Conservation (phyloP, 2,329 filamentous ascomycete genomes). For the Geosmithia putterillii region DNA sequence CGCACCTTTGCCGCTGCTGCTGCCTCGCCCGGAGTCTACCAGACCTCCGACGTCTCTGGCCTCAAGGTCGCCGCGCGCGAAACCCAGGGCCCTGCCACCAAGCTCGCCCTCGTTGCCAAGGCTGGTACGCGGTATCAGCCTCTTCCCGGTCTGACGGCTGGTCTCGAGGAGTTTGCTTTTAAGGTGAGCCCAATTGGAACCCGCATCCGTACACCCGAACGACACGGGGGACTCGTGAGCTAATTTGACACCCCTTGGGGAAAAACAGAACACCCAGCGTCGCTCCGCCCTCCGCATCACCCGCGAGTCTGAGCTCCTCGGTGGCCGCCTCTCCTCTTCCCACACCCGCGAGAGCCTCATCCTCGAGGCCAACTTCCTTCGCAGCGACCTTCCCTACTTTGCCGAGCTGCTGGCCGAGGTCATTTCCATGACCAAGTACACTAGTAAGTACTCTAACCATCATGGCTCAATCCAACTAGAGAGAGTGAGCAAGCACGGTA, state of each 20-base stretch:
- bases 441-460: conserved; percentile 36
- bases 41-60: conserved; percentile 73
- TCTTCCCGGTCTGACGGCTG: conserved; percentile 78
- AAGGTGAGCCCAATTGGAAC: conserved; percentile 50
- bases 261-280: conserved; percentile 63
- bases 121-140: conserved; percentile 90
- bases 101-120: conserved; percentile 84
- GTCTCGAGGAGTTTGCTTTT: conserved; percentile 91
- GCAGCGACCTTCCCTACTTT: conserved; percentile 94
- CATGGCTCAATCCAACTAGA: background rate
- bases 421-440: conserved; percentile 76
- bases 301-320: conserved; percentile 90
- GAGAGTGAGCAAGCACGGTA: background rate
- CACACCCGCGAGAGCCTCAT: conserved; percentile 91
- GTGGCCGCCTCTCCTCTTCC: conserved; percentile 75
- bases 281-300: conserved; percentile 86
- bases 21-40: conserved; percentile 65
- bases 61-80: conserved; percentile 91
- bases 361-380: conserved; percentile 87
- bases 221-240: conserved; percentile 16
- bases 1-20: conserved; percentile 52
- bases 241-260: conserved; percentile 27
- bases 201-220: background rate
- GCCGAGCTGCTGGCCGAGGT: conserved; percentile 91
- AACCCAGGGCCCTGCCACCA: conserved; percentile 76